Percentiles rank a stretch among this genome's conserved stretches.
Conservation (phyloP, 495 filamentous ascomycete genomes). For the Penicillium subrubescens region DNA sequence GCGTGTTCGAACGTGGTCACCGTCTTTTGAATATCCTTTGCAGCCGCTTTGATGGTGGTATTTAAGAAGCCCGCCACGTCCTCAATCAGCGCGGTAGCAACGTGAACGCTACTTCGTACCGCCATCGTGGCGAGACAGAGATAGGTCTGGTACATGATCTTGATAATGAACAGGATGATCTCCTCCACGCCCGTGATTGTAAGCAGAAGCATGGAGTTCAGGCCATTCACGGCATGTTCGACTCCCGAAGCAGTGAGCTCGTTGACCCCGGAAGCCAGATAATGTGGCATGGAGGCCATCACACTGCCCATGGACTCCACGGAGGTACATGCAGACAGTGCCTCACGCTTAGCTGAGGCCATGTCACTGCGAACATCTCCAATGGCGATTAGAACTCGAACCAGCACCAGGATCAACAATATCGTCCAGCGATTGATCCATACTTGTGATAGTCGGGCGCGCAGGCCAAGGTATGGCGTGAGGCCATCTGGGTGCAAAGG, state of each 20-base stretch:
- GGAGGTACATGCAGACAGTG: constrained; percentile 81
- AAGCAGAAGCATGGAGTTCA: constrained; percentile 74
- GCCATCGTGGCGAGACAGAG: constrained; percentile 82
- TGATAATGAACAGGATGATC: constrained; percentile 85
- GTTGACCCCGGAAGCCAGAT: constrained; percentile 86
- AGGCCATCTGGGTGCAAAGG: constrained; percentile 70
- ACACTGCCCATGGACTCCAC: constrained; percentile 94
- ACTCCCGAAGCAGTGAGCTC: constrained; percentile 76
- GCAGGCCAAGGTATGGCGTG: constrained; percentile 91
- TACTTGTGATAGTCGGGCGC: constrained; percentile 86
- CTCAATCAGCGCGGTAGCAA: constrained; percentile 66
- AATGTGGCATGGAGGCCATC: constrained; percentile 97
- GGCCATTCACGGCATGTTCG: constrained; percentile 72
- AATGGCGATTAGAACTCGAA: constrained; percentile 75
- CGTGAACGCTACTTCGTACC: constrained; percentile 73
- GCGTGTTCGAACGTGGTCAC: constrained; percentile 58
- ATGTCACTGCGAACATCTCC: constrained; percentile 70
- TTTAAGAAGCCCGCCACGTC: constrained; percentile 75
- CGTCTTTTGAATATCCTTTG: constrained; percentile 58
- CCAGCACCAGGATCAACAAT: constrained; percentile 80
- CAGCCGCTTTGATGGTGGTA: constrained; percentile 65
- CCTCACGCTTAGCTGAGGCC: constrained; percentile 72
- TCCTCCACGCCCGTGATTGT: constrained; percentile 82
- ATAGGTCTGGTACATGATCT: constrained; percentile 85
- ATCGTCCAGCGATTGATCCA: constrained; percentile 99